Percentiles rank a stretch among this genome's conserved stretches.
phyloP scores from a whole-genome alignment of 805 yeast species.

The Priceomyces melissophilus region DNA sequence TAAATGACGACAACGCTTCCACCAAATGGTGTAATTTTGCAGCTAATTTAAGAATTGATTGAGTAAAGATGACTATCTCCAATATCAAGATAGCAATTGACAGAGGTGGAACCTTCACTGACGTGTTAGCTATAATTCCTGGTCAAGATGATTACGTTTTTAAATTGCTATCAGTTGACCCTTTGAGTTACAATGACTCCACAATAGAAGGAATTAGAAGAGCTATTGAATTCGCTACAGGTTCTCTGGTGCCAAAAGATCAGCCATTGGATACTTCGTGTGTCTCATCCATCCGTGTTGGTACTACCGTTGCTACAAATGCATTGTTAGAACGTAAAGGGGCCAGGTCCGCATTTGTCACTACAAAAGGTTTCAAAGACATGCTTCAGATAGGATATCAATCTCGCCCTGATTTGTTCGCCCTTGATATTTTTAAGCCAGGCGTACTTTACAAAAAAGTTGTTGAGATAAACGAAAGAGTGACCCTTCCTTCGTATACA shows the following conservation, averaged over 20 bases:
- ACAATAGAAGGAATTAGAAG: constrained; percentile 19
- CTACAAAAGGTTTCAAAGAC: constrained; percentile 20
- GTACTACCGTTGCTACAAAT: constrained; percentile 28
- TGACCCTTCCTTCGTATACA: constrained; percentile 17
- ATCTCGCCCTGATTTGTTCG: constrained; percentile 19
- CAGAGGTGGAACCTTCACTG: constrained; percentile 90
- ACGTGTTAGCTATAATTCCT: constrained; percentile 31
- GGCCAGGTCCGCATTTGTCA: constrained; percentile 15
- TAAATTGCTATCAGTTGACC: constrained; percentile 19
- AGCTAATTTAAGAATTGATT: constrained; percentile 15
- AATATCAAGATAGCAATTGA: constrained; percentile 6
- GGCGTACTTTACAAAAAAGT: constrained; percentile 14
- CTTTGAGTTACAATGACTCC: constrained; percentile 16
- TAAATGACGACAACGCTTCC: no score
- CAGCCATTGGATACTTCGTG: constrained; percentile 14
- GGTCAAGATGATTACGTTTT: constrained; percentile 22
- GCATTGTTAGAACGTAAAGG: constrained; percentile 21
- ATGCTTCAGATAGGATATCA: constrained; percentile 20
- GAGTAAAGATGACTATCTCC: no score
- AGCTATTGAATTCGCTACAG: constrained; percentile 11
- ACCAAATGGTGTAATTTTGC: no score
- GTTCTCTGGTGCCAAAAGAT: constrained; percentile 21
- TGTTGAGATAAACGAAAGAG: constrained; percentile 19
- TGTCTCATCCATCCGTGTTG: constrained; percentile 22
- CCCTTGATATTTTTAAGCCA: constrained; percentile 14